Percentiles rank a stretch among this genome's conserved stretches.
phyloP scores from a whole-genome alignment of 2,329 filamentous ascomycete genomes.

The Colletotrichum godetiae region DNA sequence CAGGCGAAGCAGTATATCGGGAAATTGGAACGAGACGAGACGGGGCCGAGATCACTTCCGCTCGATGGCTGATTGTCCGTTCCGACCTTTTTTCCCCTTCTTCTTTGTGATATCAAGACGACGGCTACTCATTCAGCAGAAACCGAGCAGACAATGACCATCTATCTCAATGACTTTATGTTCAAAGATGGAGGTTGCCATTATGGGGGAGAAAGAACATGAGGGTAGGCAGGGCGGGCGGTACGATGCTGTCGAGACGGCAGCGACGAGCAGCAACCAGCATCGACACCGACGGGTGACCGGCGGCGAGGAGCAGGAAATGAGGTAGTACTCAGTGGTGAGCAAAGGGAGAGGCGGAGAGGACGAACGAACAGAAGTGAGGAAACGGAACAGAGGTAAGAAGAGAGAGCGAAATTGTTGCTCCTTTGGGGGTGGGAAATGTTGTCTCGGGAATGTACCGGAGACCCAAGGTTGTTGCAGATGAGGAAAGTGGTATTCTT shows the following conservation, averaged over 20 bases:
- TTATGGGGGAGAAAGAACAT: slow-evolving; percentile 29
- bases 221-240: slow-evolving; percentile 22
- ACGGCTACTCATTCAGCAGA: slow-evolving; percentile 24
- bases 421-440: slow-evolving; percentile 16
- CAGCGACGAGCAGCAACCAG: not conserved
- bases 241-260: slow-evolving; percentile 5
- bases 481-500: slow-evolving; percentile 29
- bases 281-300: slow-evolving; percentile 5
- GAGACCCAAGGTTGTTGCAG: slow-evolving; percentile 35
- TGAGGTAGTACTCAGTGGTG: not conserved
- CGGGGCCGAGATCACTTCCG: slow-evolving; percentile 17
- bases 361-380: slow-evolving; percentile 7
- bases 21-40: slow-evolving; percentile 21
- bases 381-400: slow-evolving; percentile 28
- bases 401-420: slow-evolving; percentile 16
- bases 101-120: slow-evolving; percentile 25
- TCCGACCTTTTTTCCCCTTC: slow-evolving; percentile 18
- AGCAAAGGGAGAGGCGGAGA: slow-evolving; percentile 23
- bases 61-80: slow-evolving; percentile 26
- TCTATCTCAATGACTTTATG: slow-evolving; percentile 38
- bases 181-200: slow-evolving; percentile 31
- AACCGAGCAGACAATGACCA: slow-evolving; percentile 36
- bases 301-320: slow-evolving; percentile 6
- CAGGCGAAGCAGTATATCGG: slow-evolving; percentile 22
- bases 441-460: slow-evolving; percentile 57